phyloP scores from a whole-genome alignment of 2,329 filamentous ascomycete genomes.

The Monosporascus sp. region DNA sequence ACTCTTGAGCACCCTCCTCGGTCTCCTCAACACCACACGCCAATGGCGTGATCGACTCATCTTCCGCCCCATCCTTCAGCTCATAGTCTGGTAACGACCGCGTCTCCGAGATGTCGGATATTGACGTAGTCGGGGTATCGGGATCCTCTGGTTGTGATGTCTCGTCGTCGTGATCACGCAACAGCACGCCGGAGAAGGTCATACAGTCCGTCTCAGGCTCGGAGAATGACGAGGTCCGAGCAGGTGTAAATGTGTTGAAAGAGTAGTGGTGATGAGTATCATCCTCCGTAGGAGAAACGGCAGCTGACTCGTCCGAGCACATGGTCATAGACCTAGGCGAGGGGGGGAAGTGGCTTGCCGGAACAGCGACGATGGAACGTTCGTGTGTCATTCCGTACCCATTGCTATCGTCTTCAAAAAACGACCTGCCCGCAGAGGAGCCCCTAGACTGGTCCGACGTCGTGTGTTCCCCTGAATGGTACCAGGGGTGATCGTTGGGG shows the following conservation, averaged over 20 bases:
- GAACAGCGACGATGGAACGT: conserved; percentile 30
- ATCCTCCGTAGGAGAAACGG: conserved; percentile 30
- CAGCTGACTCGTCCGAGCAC: conserved; percentile 38
- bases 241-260: conserved; percentile 32
- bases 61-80: conserved; percentile 25
- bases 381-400: conserved; percentile 40
- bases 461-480: conserved; percentile 20
- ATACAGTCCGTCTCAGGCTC: conserved; percentile 42
- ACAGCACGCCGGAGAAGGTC: conserved; percentile 24
- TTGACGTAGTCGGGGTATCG: conserved; percentile 38
- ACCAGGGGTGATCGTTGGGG: conserved; percentile 43
- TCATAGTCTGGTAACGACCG: conserved; percentile 27
- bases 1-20: conserved; percentile 33
- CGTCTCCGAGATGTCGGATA: conserved; percentile 41
- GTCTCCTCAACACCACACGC: conserved; percentile 24
- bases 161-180: conserved; percentile 36
- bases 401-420: conserved; percentile 40
- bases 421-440: conserved; percentile 25
- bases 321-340: conserved; percentile 48
- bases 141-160: conserved; percentile 41
- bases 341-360: conserved; percentile 31
- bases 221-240: conserved; percentile 48
- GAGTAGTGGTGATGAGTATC: conserved; percentile 28
- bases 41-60: conserved; percentile 12
- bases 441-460: conserved; percentile 28